Conservation (phyloP, 176 grass and related monocot species). For the Rhynchospora tenuis region DNA sequence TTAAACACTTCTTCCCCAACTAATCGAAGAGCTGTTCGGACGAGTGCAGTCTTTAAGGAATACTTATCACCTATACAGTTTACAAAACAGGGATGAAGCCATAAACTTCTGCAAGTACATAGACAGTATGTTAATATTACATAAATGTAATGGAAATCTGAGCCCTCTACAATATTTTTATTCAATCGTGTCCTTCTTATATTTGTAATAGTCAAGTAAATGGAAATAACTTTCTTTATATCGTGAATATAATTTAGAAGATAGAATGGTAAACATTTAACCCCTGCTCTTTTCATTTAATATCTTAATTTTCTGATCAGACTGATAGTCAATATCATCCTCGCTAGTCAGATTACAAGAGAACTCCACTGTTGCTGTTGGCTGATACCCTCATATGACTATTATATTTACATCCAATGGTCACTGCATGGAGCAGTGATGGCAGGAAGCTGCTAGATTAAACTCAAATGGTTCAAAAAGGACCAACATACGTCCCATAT, state of each 20-base stretch:
- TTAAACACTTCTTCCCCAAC: not conserved
- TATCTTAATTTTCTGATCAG: slow-evolving; percentile 1
- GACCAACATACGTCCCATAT: not conserved
- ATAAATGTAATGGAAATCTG: not conserved
- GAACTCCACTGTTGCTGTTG: not conserved
- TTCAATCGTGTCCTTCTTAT: not conserved
- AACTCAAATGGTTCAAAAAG: not conserved
- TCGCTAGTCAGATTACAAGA: not conserved
- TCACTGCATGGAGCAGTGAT: not conserved
- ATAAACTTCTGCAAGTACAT: slow-evolving; percentile 4
- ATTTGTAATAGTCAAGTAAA: not conserved
- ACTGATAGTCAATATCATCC: not conserved
- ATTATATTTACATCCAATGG: not conserved
- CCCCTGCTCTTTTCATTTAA: not conserved
- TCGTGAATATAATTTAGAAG: not conserved
- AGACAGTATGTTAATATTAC: not conserved
- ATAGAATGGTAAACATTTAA: not conserved
- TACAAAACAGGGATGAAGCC: not conserved
- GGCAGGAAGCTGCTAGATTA: not conserved
- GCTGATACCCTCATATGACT: not conserved
- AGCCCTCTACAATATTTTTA: not conserved
- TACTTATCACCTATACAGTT: not conserved
- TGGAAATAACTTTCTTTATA: not conserved
- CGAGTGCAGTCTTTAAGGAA: not conserved
- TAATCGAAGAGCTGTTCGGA: not conserved